Conservation (phyloP, 2,329 filamentous ascomycete genomes). For the Aureobasidium sp. region DNA sequence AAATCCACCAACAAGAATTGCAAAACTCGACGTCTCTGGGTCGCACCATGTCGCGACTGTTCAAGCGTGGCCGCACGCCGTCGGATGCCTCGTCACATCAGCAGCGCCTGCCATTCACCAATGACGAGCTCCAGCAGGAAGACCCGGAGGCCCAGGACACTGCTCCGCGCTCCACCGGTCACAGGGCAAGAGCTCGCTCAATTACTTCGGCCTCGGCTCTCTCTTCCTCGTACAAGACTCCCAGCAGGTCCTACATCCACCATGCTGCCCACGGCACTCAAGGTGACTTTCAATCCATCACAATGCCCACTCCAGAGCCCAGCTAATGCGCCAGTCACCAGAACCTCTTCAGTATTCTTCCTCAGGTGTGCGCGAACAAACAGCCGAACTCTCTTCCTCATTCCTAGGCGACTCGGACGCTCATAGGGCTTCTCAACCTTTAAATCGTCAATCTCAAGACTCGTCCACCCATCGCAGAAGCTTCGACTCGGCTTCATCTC, state of each 20-base stretch:
- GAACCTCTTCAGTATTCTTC: constrained; percentile 37
- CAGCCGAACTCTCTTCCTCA: constrained; percentile 32
- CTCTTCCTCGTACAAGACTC: constrained; percentile 27
- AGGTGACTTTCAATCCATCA: constrained; percentile 7
- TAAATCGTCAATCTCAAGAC: constrained; percentile 8
- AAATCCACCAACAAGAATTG: background rate
- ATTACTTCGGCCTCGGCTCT: constrained; percentile 19
- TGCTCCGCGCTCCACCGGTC: constrained; percentile 7
- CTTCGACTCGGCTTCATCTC: constrained; percentile 11
- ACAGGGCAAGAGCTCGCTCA: constrained; percentile 17
- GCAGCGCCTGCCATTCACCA: constrained; percentile 19
- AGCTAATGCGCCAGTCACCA: constrained; percentile 27
- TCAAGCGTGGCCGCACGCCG: constrained; percentile 15
- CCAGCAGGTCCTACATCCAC: constrained; percentile 31
- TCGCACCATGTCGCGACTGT: constrained; percentile 15
- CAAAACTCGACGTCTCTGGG: background rate
- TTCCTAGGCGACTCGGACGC: constrained; percentile 30
- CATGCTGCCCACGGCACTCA: constrained; percentile 22
- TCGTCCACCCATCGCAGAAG: constrained; percentile 2
- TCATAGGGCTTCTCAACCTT: constrained; percentile 15
- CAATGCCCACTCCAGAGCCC: background rate
- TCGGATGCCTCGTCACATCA: constrained; percentile 18
- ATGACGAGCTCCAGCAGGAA: constrained; percentile 17
- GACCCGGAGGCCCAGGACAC: constrained; percentile 12
- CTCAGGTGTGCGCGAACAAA: constrained; percentile 32